Evolutionary conservation across 495 filamentous ascomycete species (phyloP), one percentile per base, ranked within the genome.

Genomic region (Aspergillus nanangensis): DNA sequence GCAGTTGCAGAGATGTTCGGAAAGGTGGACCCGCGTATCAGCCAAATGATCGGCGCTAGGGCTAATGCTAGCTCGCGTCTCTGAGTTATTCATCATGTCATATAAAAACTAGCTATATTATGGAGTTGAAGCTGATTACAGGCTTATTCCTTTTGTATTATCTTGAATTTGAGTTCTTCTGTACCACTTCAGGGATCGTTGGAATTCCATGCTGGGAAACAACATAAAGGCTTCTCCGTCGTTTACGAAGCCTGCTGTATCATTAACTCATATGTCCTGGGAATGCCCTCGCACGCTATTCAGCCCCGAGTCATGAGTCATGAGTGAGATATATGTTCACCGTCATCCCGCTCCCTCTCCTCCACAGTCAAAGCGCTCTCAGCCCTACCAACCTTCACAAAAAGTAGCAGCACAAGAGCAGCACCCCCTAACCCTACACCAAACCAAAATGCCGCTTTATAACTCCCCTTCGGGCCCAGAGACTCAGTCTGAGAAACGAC

Each of bases 21-120:
- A 40, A 52, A 56, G 19, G 65, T 70, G 21, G 61, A 69, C 29
- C 25, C 56, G 3, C 53, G 53, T 14, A 63, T 70, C 33, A 60
- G 61, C 17, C 44, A 62, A 45, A 41, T 61, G 43, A 58, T 70
- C 27, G 35, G 22, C 1, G 52, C 42, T 1, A 51, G 53, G 37
- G 21, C 50, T 27, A 41, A 41, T 18, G 42, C 25, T 29, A 29
- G 25, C 25, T 29, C 25, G 25, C 25, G 25, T 29, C 25, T 29
- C 11, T 29, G 11, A 29, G 25, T 11, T 5, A 5, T 7, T 29
- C 11, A 7, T 29, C 25, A 11, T 29, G 25, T 29, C 25, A 11
- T 29, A 11, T 29, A 11, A 29, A 29, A 7, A 29, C 11, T 29
- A 11, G 7, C 5, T 29, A 5, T 29, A 29, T 29, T 29, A 29